Percentiles rank a stretch among this genome's conserved stretches.
Evolutionary conservation across 2,329 filamentous ascomycete species (phyloP).

Genomic region (Rutstroemia sp.): DNA sequence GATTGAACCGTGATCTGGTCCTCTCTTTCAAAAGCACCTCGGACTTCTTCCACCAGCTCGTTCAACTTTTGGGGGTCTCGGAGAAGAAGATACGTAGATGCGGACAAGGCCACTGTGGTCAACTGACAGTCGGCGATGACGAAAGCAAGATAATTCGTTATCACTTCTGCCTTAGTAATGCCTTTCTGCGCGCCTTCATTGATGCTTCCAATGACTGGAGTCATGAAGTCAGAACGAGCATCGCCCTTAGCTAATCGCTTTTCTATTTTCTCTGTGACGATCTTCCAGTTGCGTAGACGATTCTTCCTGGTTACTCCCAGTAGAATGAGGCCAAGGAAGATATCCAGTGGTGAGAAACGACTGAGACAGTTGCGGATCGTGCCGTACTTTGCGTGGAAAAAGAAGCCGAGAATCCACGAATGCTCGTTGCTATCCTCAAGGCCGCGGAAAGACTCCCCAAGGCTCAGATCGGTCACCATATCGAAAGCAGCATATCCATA

Average conservation of each 20-base stretch:
- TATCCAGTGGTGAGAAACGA: slow-evolving; percentile 11
- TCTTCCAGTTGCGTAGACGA: slow-evolving; percentile 10
- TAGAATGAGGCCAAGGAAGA: slow-evolving; percentile 4
- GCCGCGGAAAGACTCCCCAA: slow-evolving; percentile 34
- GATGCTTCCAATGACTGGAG: slow-evolving; percentile 21
- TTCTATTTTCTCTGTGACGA: slow-evolving; percentile 16
- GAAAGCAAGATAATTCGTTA: slow-evolving; percentile 3
- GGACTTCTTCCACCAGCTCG: slow-evolving; percentile 34
- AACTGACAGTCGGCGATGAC: slow-evolving; percentile 13
- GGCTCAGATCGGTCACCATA: slow-evolving; percentile 36
- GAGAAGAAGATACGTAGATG: slow-evolving; percentile 19
- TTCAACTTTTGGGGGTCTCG: slow-evolving; percentile 27
- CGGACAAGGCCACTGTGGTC: slow-evolving; percentile 12
- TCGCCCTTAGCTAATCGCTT: slow-evolving; percentile 11
- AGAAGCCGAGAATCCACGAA: slow-evolving; percentile 25
- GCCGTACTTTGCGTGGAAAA: slow-evolving; percentile 20
- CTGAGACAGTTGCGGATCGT: slow-evolving; percentile 16
- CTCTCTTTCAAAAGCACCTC: slow-evolving; percentile 30
- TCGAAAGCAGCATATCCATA: slow-evolving; percentile 32
- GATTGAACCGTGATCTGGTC: slow-evolving; percentile 33
- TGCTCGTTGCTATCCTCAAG: slow-evolving; percentile 25
- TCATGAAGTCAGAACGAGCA: slow-evolving; percentile 29
- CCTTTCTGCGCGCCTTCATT: slow-evolving; percentile 14
- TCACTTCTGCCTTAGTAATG: slow-evolving; percentile 10
- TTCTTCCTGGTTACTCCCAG: slow-evolving; percentile 2